Percentiles rank a stretch among this genome's conserved stretches.
These are phyloP conservation scores for Monsonia emarginata DNA, from an alignment of 441 rosid genomes.

Conservation along the genomic window DNA sequence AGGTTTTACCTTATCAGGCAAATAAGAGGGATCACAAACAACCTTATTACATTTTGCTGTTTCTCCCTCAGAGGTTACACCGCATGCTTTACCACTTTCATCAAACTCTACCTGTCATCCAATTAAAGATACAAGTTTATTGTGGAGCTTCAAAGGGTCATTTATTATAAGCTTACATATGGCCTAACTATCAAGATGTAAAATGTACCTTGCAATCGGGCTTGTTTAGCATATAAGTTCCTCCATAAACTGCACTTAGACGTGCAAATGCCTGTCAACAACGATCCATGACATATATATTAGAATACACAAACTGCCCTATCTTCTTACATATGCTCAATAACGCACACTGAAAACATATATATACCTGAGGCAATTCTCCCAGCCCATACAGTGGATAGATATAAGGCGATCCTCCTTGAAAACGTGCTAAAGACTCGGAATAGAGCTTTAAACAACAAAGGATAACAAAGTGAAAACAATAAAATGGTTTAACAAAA, in stretches of 20 bases:
- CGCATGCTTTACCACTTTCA: constrained; percentile 40
- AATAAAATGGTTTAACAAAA: not conserved
- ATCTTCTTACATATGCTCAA: not conserved
- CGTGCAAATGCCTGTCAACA: constrained; percentile 56
- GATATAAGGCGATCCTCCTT: constrained; percentile 83
- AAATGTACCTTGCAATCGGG: constrained; percentile 52
- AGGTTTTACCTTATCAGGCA: constrained; percentile 42
- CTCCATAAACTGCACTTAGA: constrained; percentile 63
- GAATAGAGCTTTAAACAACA: constrained; percentile 40
- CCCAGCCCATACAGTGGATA: constrained; percentile 82
- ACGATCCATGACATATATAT: not conserved
- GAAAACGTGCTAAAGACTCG: constrained; percentile 74
- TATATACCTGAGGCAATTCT: constrained; percentile 79
- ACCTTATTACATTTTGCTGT: constrained; percentile 69
- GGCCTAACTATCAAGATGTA: not conserved
- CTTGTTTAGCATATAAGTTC: constrained; percentile 73
- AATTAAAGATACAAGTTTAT: too few relatives aligned
- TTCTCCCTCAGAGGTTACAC: constrained; percentile 60
- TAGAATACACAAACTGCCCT: too few relatives aligned
- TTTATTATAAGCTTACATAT: too few relatives aligned
- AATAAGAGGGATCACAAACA: constrained; percentile 64
- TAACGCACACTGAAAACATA: too few relatives aligned
- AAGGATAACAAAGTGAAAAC: not conserved
- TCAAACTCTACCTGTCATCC: constrained; percentile 49
- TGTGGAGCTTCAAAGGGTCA: too few relatives aligned